A percentile compares a stretch with the other conserved stretches of the same genome.
Conservation (phyloP, 2,329 filamentous ascomycete genomes). For the Curvularia spicifera region DNA sequence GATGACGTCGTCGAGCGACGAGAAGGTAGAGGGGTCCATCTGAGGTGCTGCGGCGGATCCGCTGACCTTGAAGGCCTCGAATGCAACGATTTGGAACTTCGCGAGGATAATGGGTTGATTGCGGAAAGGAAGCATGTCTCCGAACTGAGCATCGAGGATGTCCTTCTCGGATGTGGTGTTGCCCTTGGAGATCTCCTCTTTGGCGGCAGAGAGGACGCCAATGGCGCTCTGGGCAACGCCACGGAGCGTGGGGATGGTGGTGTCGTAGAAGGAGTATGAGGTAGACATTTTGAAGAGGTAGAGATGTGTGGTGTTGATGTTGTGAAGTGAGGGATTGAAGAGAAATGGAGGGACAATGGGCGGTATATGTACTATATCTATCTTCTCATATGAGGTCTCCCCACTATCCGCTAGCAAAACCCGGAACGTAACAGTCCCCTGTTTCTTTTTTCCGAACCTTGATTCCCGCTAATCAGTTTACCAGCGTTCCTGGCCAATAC, state of each 20-base stretch:
- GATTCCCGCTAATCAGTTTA: background rate
- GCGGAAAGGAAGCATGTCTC: constrained; percentile 31
- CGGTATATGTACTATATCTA: background rate
- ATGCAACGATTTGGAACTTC: constrained; percentile 22
- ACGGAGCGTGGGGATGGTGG: constrained; percentile 23
- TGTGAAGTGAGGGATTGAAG: background rate
- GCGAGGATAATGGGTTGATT: constrained; percentile 26
- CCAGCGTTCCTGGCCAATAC: background rate
- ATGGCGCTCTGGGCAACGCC: constrained; percentile 21
- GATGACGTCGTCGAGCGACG: constrained; percentile 27
- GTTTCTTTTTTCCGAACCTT: constrained; percentile 1
- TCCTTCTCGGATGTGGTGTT: constrained; percentile 22
- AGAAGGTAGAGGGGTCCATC: constrained; percentile 18
- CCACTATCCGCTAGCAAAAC: background rate
- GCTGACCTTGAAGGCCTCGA: constrained; percentile 15
- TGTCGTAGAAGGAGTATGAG: constrained; percentile 28
- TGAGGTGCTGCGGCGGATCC: constrained; percentile 11
- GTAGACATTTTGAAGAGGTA: constrained; percentile 22
- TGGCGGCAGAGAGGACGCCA: constrained; percentile 24
- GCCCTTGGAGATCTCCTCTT: constrained; percentile 23
- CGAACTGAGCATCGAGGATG: constrained; percentile 25
- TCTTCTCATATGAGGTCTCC: background rate
- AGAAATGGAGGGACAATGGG: constrained; percentile 1
- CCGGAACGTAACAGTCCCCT: background rate
- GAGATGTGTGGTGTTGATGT: background rate